Conservation (phyloP, 1,284 basidiomycete genomes). For the Cryptococcus sp. region DNA sequence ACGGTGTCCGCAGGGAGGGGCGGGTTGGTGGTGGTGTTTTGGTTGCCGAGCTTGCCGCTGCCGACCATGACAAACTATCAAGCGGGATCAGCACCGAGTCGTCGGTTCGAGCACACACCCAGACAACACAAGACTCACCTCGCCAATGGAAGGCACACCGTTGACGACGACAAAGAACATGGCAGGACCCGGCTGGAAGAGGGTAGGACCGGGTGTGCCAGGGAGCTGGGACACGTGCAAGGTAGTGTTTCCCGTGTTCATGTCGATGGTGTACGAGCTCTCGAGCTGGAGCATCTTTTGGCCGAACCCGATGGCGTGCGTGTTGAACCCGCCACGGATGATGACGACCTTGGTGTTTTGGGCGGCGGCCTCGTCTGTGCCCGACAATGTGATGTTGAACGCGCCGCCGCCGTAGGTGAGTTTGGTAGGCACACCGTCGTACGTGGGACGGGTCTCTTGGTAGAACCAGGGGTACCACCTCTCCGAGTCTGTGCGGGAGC, state of each 20-base stretch:
- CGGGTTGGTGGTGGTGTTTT: slow-evolving; percentile 57
- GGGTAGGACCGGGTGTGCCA: slow-evolving; percentile 63
- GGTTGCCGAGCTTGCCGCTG: slow-evolving; percentile 66
- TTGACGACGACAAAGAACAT: slow-evolving; percentile 74
- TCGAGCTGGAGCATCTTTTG: slow-evolving; percentile 61
- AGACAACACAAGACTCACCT: slow-evolving; percentile 7
- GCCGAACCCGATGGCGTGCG: slow-evolving; percentile 74
- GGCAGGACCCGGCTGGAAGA: slow-evolving; percentile 83
- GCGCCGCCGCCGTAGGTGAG: slow-evolving; percentile 68
- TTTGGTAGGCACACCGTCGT: slow-evolving; percentile 31
- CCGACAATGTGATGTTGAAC: slow-evolving; percentile 67
- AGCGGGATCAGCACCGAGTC: not conserved
- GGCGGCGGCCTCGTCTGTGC: slow-evolving; percentile 52
- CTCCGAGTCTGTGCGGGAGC: slow-evolving; percentile 46
- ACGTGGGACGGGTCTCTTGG: slow-evolving; percentile 64
- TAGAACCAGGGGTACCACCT: slow-evolving; percentile 53
- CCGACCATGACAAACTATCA: slow-evolving; percentile 68
- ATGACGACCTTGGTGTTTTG: slow-evolving; percentile 65
- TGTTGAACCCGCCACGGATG: slow-evolving; percentile 86
- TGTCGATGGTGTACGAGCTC: slow-evolving; percentile 75
- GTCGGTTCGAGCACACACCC: not conserved
- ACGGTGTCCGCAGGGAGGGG: slow-evolving; percentile 55
- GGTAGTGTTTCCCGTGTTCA: slow-evolving; percentile 63
- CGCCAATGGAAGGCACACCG: slow-evolving; percentile 76
- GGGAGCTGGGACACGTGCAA: slow-evolving; percentile 76